Percentiles rank a stretch among this genome's conserved stretches.
These are phyloP conservation scores for Rhamnella rubrinervis DNA, from an alignment of 331 rosid genomes.

Conservation along the genomic window DNA sequence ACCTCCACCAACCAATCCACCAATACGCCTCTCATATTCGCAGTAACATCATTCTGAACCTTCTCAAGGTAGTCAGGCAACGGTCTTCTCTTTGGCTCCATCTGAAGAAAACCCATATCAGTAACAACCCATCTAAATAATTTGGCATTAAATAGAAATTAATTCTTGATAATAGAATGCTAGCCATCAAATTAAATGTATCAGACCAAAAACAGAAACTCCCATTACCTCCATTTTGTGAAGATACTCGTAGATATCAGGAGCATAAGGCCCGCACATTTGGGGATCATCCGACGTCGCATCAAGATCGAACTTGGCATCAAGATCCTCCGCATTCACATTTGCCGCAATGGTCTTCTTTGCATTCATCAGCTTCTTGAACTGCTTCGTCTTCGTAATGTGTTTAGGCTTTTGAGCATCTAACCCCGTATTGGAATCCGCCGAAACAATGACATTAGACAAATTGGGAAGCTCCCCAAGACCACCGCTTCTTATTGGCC, in stretches of 20 bases:
- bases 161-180: background rate
- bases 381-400: slow-evolving; percentile 8
- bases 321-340: background rate
- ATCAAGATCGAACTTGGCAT: background rate
- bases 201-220: background rate
- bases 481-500: slow-evolving; percentile 57
- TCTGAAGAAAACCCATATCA: slow-evolving; percentile 19
- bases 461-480: slow-evolving; percentile 55
- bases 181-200: background rate
- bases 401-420: slow-evolving; percentile 22
- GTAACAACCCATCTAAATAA: background rate
- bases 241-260: slow-evolving; percentile 71
- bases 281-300: slow-evolving; percentile 45
- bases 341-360: background rate
- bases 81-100: slow-evolving; percentile 41
- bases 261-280: slow-evolving; percentile 50
- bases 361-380: slow-evolving; percentile 6
- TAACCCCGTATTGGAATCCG: background rate
- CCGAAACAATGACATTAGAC: slow-evolving; percentile 21
- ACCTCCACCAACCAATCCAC: slow-evolving; percentile 57
- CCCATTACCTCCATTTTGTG: slow-evolving; percentile 62
- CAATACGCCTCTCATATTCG: slow-evolving; percentile 47
- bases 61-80: slow-evolving; percentile 46
- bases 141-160: no score
- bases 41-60: slow-evolving; percentile 39